phyloP scores from a whole-genome alignment of 495 filamentous ascomycete species.

The Xylaria scruposa region DNA sequence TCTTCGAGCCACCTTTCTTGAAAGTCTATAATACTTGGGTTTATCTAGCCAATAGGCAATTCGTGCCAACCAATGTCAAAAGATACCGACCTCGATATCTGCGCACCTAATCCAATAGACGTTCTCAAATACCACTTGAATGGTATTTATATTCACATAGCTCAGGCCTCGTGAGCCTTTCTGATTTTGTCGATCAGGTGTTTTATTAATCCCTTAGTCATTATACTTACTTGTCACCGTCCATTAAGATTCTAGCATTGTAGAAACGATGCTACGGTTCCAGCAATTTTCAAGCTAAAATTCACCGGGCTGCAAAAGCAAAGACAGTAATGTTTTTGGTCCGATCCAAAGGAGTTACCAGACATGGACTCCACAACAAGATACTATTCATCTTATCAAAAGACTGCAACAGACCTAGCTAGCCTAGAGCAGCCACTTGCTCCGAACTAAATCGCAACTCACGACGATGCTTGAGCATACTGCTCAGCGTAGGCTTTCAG shows the following conservation, averaged over 20 bases:
- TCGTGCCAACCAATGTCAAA: not conserved
- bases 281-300: not conserved
- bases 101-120: not conserved
- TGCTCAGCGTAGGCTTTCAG: not conserved
- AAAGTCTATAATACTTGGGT: not conserved
- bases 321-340: not conserved
- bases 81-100: not conserved
- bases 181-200: not conserved
- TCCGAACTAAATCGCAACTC: not conserved
- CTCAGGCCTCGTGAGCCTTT: not conserved
- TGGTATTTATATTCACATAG: not conserved
- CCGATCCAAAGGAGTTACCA: not conserved
- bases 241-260: not conserved
- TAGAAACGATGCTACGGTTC: not conserved
- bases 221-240: not conserved
- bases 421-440: not conserved
- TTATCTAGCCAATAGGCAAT: not conserved
- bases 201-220: not conserved
- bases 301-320: not conserved
- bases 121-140: not conserved
- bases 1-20: not conserved
- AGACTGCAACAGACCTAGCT: not conserved
- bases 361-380: not conserved
- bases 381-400: conserved; percentile 11
- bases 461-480: not conserved